Base-by-base conservation (phyloP, 169 alveolate species). In the Plasmodium vinckei region DNA sequence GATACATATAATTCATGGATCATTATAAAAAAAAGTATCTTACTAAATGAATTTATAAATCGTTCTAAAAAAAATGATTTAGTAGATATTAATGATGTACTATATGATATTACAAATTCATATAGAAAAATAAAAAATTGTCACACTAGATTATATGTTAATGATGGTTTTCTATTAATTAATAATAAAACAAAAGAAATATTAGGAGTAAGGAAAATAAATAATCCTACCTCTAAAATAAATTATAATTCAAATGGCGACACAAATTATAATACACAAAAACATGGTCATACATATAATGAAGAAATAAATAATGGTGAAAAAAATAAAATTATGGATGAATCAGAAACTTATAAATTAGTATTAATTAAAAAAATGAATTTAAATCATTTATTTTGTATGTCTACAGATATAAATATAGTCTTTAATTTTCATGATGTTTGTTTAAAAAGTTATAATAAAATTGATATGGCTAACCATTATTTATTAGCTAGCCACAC, bases 181-280 rank as follows among this genome's bases (percentile, higher is more conserved):
- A 82, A 82, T 67, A 82, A 56, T 82, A 82, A 82, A 51, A 82
- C 90, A 10, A 82, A 82, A 12, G 90, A 82, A 67, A 67, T 82
- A 7, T 67, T 82, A 53, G 90, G 90, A 6, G 90, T 82, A n/a
- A 77, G 57, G 15, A 77, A n/a, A 23, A 56, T 64, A 25, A 56
- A 53, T 21, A 12, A 10, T 2, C 21, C 19, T 17, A 33, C 9
- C 0, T 7, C 15, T 13, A 4, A 17, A 9, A 68, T 9, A 23
- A 54, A 9, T 39, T 2, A 9, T 39, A 12, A 44, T 1, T 13
- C 59, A 51, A 44, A 67, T 21, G 2, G 4, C 9, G 75, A 25
- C 1, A 39, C 59, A 1, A 13, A 17, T 23, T 19, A 39, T 27
- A 23, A 19, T 12, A 46, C n/a, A 15, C 21, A 5, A 10, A 7